Evolutionary conservation across 176 grass and related monocot species (phyloP).

Genomic region (Bolboschoenus planiculmis): DNA sequence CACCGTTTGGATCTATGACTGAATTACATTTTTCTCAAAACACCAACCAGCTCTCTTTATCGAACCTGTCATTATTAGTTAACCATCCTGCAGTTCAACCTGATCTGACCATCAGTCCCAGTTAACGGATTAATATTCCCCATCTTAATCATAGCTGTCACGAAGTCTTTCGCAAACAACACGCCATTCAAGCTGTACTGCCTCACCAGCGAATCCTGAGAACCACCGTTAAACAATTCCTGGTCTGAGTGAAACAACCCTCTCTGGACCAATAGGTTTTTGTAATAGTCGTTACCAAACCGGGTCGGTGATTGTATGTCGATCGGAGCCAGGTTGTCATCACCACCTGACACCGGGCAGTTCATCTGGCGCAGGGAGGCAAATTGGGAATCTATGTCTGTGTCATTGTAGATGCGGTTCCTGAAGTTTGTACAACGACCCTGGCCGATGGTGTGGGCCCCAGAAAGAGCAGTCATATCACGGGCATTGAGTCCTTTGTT

Average conservation of each 20-base stretch:
- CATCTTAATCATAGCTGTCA: conserved; percentile 51
- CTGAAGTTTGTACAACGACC: conserved; percentile 59
- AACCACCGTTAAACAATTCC: conserved; percentile 55
- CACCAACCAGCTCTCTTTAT: background rate
- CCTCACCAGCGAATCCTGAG: conserved; percentile 50
- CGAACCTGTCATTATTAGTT: conserved; percentile 20
- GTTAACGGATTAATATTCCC: conserved; percentile 49
- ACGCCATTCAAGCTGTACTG: conserved; percentile 12
- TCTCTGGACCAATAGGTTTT: conserved; percentile 28
- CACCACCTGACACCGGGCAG: conserved; percentile 28
- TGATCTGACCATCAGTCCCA: conserved; percentile 34
- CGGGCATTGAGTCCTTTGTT: conserved; percentile 39
- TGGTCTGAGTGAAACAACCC: conserved; percentile 72
- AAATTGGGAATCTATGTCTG: conserved; percentile 42
- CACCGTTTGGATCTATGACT: background rate
- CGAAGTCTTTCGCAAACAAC: conserved; percentile 34
- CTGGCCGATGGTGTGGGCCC: conserved; percentile 72
- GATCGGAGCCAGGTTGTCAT: conserved; percentile 41
- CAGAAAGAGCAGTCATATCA: conserved; percentile 65
- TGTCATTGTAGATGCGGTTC: conserved; percentile 49
- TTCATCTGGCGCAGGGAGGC: conserved; percentile 8
- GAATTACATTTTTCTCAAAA: background rate
- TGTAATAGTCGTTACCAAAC: conserved; percentile 68
- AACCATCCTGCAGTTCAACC: conserved; percentile 45
- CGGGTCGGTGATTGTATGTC: conserved; percentile 32